Evolutionary conservation across 371 early-diverging fungal species (phyloP).

Genomic region (Apophysomyces trapeziformis): DNA sequence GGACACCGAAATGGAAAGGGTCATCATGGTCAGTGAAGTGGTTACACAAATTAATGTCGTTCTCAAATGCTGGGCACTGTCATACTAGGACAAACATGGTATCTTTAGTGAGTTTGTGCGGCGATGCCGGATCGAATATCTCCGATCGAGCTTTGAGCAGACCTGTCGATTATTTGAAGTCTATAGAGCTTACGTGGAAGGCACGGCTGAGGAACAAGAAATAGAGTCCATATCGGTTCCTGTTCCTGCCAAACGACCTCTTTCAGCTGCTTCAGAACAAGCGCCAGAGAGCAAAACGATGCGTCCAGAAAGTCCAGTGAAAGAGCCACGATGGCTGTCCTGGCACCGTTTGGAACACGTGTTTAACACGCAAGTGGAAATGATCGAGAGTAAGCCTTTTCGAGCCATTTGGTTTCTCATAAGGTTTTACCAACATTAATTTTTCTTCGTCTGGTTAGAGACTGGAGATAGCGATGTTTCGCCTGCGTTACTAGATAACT

Average conservation of each 20-base stretch:
- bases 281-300: neutral
- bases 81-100: slow-evolving; percentile 36
- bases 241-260: neutral
- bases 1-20: slow-evolving; percentile 16
- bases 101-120: slow-evolving; percentile 48
- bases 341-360: slow-evolving; percentile 34
- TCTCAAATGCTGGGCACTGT: neutral
- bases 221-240: neutral
- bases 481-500: slow-evolving; percentile 30
- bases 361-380: slow-evolving; percentile 34
- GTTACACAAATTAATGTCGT: slow-evolving; percentile 11
- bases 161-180: slow-evolving; percentile 29
- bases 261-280: neutral
- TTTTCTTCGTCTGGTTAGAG: slow-evolving; percentile 16
- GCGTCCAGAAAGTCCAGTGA: neutral
- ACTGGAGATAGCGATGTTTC: slow-evolving; percentile 33
- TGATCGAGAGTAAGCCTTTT: slow-evolving; percentile 31
- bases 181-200: slow-evolving; percentile 26
- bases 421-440: neutral
- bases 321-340: slow-evolving; percentile 30
- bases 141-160: slow-evolving; percentile 22
- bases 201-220: slow-evolving; percentile 8
- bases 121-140: slow-evolving; percentile 37
- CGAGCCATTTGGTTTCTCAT: no score
- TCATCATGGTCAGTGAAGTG: neutral